Percentiles rank a stretch among this genome's conserved stretches.
Conservation (phyloP, 2,329 filamentous ascomycete genomes). For the Nannizzia gypsea region DNA sequence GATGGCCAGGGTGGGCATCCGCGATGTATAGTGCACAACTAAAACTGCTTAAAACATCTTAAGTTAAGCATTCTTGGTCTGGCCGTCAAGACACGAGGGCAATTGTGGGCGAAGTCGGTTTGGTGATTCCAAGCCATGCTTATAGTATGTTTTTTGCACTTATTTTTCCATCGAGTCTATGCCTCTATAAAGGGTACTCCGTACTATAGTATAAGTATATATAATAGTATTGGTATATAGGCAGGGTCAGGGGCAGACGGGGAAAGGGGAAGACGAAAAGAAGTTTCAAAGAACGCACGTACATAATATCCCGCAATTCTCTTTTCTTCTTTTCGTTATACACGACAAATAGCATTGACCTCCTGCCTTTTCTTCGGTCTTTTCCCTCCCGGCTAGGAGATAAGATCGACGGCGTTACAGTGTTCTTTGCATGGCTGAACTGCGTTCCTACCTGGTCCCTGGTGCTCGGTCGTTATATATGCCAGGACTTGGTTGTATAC, state of each 20-base stretch:
- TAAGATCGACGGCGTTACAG: neutral
- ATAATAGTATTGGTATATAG: too few relatives aligned
- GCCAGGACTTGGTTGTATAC: neutral
- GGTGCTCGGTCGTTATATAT: neutral
- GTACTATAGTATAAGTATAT: neutral
- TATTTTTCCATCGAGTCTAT: neutral
- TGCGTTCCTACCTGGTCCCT: neutral
- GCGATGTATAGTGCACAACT: neutral
- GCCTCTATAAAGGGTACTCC: neutral
- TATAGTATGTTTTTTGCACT: neutral
- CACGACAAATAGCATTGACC: neutral
- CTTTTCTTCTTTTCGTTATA: neutral
- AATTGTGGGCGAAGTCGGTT: too few relatives aligned
- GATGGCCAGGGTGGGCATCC: slow-evolving; percentile 2
- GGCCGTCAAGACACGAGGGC: neutral
- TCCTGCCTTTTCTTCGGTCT: neutral
- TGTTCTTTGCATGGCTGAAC: neutral
- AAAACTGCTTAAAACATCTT: slow-evolving; percentile 1
- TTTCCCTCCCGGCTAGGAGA: neutral
- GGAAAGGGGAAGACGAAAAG: neutral
- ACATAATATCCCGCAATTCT: slow-evolving; percentile 1
- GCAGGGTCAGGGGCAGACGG: slow-evolving; percentile 2
- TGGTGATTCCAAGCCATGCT: neutral
- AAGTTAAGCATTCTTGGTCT: neutral
- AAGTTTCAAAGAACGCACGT: slow-evolving; percentile 4